Percentiles rank a stretch among this genome's conserved stretches.
Conservation (phyloP, 2,329 filamentous ascomycete species). For the Fusarium phyllophilum region DNA sequence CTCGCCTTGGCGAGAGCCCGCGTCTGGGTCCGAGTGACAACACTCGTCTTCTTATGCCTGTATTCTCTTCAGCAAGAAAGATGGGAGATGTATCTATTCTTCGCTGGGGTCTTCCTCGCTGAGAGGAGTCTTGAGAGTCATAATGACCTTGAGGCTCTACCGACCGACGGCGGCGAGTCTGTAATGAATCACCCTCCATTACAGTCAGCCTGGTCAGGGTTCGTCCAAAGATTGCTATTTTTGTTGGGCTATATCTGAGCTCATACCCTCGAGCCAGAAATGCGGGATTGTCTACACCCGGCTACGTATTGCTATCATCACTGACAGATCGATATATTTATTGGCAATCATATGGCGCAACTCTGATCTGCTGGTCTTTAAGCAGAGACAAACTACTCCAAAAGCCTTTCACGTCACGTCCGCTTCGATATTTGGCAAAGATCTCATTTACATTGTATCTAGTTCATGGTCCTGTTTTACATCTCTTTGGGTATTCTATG, state of each 20-base stretch:
- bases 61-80: neutral
- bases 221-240: fast-evolving
- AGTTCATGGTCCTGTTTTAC: neutral
- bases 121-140: neutral
- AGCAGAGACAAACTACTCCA: neutral
- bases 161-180: neutral
- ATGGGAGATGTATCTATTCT: neutral
- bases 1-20: neutral
- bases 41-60: fast-evolving
- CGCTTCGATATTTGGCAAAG: neutral
- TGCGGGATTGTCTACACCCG: neutral
- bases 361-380: neutral
- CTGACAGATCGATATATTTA: neutral
- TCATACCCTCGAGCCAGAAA: neutral
- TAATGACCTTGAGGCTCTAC: fast-evolving
- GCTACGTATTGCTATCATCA: neutral
- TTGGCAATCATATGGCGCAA: neutral
- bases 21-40: neutral
- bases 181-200: fast-evolving
- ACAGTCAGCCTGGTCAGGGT: fast-evolving
- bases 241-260: neutral
- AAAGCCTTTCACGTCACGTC: neutral
- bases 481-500: neutral
- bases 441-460: neutral
- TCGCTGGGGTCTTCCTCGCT: neutral